Evolutionary conservation across 2,329 filamentous ascomycete genomes (phyloP).

Genomic region (Pyricularia sp.): DNA sequence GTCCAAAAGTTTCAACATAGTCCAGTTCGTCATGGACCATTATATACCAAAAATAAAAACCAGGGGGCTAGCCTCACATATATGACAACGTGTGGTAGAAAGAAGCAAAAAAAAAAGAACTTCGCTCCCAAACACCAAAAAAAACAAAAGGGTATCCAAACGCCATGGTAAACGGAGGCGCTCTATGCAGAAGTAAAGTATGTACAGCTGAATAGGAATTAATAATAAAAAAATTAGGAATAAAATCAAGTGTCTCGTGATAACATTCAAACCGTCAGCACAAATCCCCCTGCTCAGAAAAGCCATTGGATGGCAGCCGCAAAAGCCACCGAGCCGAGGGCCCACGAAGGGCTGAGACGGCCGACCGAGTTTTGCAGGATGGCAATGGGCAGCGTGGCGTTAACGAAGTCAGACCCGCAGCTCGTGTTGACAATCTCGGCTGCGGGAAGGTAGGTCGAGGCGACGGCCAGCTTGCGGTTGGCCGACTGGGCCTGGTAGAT

Average conservation of each 20-base stretch:
- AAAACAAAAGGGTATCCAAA: neutral
- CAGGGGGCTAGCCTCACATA: neutral
- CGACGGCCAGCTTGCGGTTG: constrained; percentile 57
- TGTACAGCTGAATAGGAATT: neutral
- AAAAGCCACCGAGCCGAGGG: neutral
- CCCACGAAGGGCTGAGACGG: neutral
- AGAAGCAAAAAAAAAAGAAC: neutral
- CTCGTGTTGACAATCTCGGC: constrained; percentile 64
- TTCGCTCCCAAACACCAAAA: neutral
- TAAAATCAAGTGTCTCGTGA: neutral
- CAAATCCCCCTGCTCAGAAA: neutral
- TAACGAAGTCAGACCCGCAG: constrained; percentile 50
- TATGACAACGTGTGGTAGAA: neutral
- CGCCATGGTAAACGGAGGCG: neutral
- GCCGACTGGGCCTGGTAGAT: constrained; percentile 64
- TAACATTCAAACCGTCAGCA: neutral
- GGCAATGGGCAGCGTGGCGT: constrained; percentile 38
- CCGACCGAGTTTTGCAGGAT: constrained; percentile 12
- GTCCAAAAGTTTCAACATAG: neutral
- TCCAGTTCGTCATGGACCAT: neutral
- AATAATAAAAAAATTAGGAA: neutral
- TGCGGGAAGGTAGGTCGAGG: constrained; percentile 58
- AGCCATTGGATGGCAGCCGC: neutral
- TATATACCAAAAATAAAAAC: neutral
- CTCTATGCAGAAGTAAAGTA: neutral